Conservation (phyloP, 345 rosid genomes). For the Cochlearia excelsa region DNA sequence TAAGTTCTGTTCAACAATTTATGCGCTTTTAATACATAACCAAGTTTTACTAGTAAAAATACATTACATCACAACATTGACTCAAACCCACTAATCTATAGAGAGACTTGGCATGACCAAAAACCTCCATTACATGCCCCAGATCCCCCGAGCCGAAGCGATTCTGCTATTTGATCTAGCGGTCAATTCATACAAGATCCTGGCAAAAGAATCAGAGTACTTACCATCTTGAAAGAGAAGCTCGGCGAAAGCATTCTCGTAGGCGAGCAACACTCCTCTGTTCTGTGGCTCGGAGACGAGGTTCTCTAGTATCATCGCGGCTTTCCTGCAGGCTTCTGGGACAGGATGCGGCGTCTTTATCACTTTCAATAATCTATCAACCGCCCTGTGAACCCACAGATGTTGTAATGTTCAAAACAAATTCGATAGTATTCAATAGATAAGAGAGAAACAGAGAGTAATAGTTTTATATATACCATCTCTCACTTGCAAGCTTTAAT, state of each 20-base stretch:
- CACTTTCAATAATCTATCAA: constrained; percentile 86
- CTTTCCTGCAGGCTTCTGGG: constrained; percentile 92
- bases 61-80: constrained; percentile 14
- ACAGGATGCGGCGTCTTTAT: constrained; percentile 82
- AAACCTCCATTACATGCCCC: constrained; percentile 63
- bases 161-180: constrained; percentile 87
- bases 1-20: too few relatives aligned
- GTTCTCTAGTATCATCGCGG: constrained; percentile 89
- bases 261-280: constrained; percentile 62
- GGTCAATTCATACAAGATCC: constrained; percentile 84
- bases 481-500: constrained; percentile 90
- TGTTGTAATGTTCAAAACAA: background rate
- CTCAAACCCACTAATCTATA: constrained; percentile 13
- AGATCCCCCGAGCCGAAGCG: constrained; percentile 76
- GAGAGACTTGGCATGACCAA: background rate
- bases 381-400: constrained; percentile 53
- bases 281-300: constrained; percentile 92
- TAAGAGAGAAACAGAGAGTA: background rate
- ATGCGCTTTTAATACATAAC: constrained; percentile 10
- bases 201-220: constrained; percentile 86
- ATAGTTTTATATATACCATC: constrained; percentile 56
- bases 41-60: constrained; percentile 5
- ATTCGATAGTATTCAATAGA: background rate
- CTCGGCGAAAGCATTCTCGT: constrained; percentile 92
- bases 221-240: constrained; percentile 78